Percentiles rank a stretch among this genome's conserved stretches.
Evolutionary conservation across 805 yeast species (phyloP).

Genomic region (Metschnikowia aberdeeniae): DNA sequence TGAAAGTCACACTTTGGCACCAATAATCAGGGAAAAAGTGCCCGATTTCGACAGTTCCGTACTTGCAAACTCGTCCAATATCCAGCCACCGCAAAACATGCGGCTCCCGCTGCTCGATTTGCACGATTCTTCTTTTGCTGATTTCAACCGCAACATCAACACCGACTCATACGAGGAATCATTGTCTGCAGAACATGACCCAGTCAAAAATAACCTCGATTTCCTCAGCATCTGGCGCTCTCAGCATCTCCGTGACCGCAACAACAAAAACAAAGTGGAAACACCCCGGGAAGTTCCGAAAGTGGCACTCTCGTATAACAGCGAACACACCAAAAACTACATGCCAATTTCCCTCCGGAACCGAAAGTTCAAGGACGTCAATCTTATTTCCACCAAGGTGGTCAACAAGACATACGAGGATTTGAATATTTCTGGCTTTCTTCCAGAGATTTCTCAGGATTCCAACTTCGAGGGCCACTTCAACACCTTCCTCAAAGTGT

Average conservation of each 20-base stretch:
- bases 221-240: slow-evolving; percentile 43
- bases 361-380: slow-evolving; percentile 37
- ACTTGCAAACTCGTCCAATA: slow-evolving; percentile 43
- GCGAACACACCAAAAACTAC: slow-evolving; percentile 13
- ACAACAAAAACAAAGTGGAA: not conserved
- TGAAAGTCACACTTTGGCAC: not conserved
- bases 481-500: slow-evolving; percentile 24
- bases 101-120: slow-evolving; percentile 41
- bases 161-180: slow-evolving; percentile 32
- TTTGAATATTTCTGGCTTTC: slow-evolving; percentile 35
- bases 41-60: slow-evolving; percentile 21
- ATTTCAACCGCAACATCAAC: slow-evolving; percentile 27
- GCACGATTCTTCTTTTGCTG: slow-evolving; percentile 38
- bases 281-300: slow-evolving; percentile 2
- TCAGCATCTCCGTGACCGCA: slow-evolving; percentile 22
- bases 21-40: not conserved
- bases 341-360: slow-evolving; percentile 27
- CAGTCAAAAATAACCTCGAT: slow-evolving; percentile 23
- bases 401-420: slow-evolving; percentile 43
- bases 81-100: slow-evolving; percentile 28
- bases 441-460: slow-evolving; percentile 46
- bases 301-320: slow-evolving; percentile 10
- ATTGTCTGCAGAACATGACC: slow-evolving; percentile 40
- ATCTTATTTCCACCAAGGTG: slow-evolving; percentile 38
- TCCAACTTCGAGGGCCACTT: slow-evolving; percentile 48